These are phyloP conservation scores for Carex pumila DNA, from an alignment of 176 grass and related monocot species.

Conservation along the genomic window DNA sequence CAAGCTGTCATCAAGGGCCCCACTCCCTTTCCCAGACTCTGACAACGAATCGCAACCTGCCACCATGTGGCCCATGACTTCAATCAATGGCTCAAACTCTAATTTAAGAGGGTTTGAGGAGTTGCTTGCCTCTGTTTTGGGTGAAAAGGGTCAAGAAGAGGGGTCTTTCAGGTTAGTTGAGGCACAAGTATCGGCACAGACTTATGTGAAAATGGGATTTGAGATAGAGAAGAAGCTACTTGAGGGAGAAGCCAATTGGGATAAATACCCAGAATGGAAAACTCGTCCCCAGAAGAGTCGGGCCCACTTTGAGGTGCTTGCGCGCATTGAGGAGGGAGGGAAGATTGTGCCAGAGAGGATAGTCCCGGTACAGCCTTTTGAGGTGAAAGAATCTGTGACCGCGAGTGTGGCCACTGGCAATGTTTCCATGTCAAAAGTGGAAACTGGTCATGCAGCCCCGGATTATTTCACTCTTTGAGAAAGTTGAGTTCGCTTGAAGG, in stretches of 20 bases:
- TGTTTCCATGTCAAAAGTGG: conserved; percentile 36
- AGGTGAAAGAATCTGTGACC: conserved; percentile 12
- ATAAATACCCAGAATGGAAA: conserved; percentile 44
- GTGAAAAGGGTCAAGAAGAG: conserved; percentile 42
- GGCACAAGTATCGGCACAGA: conserved; percentile 54
- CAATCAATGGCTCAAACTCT: conserved; percentile 59
- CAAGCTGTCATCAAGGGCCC: conserved; percentile 49
- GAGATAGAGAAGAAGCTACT: conserved; percentile 40
- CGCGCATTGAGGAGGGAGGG: conserved; percentile 53
- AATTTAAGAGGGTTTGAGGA: conserved; percentile 69
- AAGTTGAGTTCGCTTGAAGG: neutral
- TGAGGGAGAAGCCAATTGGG: conserved; percentile 54
- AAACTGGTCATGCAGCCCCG: conserved; percentile 30
- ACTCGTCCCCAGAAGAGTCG: conserved; percentile 59
- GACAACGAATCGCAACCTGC: conserved; percentile 17
- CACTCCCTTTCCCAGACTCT: conserved; percentile 14
- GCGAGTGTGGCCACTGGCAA: conserved; percentile 47
- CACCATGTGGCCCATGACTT: conserved; percentile 68
- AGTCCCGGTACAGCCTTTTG: conserved; percentile 38
- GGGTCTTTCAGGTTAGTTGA: conserved; percentile 65
- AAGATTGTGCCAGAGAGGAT: conserved; percentile 70
- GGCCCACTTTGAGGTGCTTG: conserved; percentile 75
- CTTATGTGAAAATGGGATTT: conserved; percentile 79
- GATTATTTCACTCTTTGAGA: conserved; percentile 72
- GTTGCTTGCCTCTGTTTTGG: conserved; percentile 56